phyloP scores from a whole-genome alignment of 169 alveolate species.

The Plasmodium fragile region DNA sequence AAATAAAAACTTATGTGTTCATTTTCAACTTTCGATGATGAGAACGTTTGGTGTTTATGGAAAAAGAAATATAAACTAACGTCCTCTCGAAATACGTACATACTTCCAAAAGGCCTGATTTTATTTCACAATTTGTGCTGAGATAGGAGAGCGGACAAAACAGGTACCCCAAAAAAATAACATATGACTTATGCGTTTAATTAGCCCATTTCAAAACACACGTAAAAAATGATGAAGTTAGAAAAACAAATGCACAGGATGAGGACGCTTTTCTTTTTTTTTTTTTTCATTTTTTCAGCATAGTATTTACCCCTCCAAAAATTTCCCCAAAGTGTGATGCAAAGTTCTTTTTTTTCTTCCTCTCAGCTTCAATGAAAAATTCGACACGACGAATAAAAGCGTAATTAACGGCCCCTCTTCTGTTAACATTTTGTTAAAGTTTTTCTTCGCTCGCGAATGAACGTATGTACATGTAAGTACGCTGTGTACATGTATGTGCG shows the following conservation, averaged over 20 bases:
- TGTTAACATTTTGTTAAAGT: background rate
- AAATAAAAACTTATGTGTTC: background rate
- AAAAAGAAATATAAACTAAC: background rate
- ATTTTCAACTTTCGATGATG: background rate
- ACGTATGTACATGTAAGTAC: background rate
- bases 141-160: background rate
- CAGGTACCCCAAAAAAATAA: background rate
- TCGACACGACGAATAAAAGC: background rate
- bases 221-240: conserved; percentile 5
- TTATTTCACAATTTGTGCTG: background rate
- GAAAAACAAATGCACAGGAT: conserved; percentile 6
- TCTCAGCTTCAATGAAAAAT: background rate
- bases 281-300: background rate
- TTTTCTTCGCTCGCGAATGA: background rate
- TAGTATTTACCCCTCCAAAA: background rate
- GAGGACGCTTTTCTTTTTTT: background rate
- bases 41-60: background rate
- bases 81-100: background rate
- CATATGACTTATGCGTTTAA: background rate
- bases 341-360: background rate
- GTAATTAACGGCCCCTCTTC: background rate
- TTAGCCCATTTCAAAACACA: background rate
- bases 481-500: conserved; percentile 2
- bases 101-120: background rate
- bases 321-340: background rate